Conservation (phyloP, 768 basidiomycete genomes). For the Suillus alpinus region DNA sequence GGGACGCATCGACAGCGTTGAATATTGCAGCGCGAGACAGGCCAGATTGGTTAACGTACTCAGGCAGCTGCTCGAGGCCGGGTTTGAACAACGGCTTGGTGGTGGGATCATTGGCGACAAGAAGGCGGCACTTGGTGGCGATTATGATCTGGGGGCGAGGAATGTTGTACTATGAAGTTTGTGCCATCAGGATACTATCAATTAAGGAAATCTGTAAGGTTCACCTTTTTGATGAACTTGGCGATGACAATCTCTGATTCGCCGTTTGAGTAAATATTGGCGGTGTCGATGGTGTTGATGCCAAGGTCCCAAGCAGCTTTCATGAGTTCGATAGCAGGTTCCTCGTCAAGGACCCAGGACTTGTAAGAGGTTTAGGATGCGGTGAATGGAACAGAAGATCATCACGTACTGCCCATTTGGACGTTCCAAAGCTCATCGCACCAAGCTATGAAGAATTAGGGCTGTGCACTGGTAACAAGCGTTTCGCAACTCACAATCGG, state of each 20-base stretch:
- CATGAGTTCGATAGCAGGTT: constrained; percentile 28
- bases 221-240: constrained; percentile 35
- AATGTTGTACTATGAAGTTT: constrained; percentile 22
- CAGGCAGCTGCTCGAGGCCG: constrained; percentile 3
- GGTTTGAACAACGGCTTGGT: not conserved
- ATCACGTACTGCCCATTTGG: constrained; percentile 23
- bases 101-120: constrained; percentile 12
- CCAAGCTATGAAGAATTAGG: constrained; percentile 18
- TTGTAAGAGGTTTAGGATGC: not conserved
- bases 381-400: not conserved
- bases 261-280: constrained; percentile 35
- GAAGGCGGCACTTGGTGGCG: constrained; percentile 23
- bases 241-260: constrained; percentile 36
- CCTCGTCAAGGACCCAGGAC: constrained; percentile 27
- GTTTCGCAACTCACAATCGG: constrained; percentile 25
- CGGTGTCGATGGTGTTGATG: no score
- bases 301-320: constrained; percentile 38
- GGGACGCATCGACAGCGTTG: constrained; percentile 35
- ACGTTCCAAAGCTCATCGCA: constrained; percentile 25
- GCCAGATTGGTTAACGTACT: constrained; percentile 32
- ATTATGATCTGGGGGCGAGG: constrained; percentile 32
- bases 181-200: not conserved
- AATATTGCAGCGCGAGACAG: constrained; percentile 36
- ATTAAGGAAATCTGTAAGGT: not conserved
- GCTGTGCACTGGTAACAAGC: not conserved